Evolutionary conservation across 768 basidiomycete genomes (phyloP).

Genomic region (Lyophyllum semitale): DNA sequence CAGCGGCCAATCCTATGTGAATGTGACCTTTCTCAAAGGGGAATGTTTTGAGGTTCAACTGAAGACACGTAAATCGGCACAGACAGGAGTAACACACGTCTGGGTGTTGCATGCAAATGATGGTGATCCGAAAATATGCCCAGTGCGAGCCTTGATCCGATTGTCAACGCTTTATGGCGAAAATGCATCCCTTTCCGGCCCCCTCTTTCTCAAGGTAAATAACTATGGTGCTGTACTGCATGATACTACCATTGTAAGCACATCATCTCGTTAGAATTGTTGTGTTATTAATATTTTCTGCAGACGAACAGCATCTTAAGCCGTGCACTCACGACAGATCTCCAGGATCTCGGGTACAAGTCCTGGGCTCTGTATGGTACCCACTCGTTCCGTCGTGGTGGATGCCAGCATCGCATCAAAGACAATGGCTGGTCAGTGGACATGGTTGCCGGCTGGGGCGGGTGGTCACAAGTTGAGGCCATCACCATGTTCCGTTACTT

Average conservation of each 20-base stretch:
- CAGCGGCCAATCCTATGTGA: background rate
- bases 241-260: background rate
- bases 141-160: slow-evolving; percentile 15
- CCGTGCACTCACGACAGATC: slow-evolving; percentile 14
- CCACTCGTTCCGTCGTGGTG: slow-evolving; percentile 20
- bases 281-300: no score
- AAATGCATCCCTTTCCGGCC: slow-evolving; percentile 1
- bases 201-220: slow-evolving; percentile 15
- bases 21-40: background rate
- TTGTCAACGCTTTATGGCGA: slow-evolving; percentile 12
- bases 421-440: slow-evolving; percentile 8
- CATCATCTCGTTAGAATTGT: background rate
- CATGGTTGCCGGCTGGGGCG: slow-evolving; percentile 21
- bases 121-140: slow-evolving; percentile 16
- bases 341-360: slow-evolving; percentile 13
- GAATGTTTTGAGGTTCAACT: slow-evolving; percentile 2
- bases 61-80: slow-evolving; percentile 15
- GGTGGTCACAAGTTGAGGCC: slow-evolving; percentile 22
- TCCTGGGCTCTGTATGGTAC: slow-evolving; percentile 21
- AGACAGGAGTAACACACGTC: slow-evolving; percentile 15
- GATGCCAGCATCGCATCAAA: slow-evolving; percentile 18
- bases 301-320: slow-evolving; percentile 13
- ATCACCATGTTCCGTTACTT: slow-evolving; percentile 7
- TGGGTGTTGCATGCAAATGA: slow-evolving; percentile 21
- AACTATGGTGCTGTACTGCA: background rate